These are phyloP conservation scores for Angophora floribunda DNA, from an alignment of 345 rosid species.

Conservation along the genomic window DNA sequence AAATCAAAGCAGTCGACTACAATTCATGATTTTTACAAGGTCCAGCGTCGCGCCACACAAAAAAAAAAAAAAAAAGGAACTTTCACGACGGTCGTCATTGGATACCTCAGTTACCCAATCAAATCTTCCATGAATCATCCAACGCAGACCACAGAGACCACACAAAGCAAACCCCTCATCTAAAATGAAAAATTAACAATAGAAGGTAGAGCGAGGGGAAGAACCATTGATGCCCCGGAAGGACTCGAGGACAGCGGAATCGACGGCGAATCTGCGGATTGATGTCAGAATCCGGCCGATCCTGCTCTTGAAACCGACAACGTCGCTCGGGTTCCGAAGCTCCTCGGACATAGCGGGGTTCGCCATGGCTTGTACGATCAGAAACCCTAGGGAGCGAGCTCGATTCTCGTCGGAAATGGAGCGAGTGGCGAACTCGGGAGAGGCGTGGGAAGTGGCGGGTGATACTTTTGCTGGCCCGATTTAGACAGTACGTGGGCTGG, in stretches of 20 bases:
- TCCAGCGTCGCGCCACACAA: too few species aligned
- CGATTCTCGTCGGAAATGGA: neutral
- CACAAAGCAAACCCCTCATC: neutral
- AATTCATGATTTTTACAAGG: too few species aligned
- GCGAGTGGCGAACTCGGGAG: neutral
- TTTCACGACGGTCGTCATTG: too few species aligned
- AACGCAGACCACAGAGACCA: neutral
- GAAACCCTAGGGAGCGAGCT: neutral
- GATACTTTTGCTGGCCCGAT: neutral
- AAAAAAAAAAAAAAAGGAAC: too few species aligned
- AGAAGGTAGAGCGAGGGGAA: neutral
- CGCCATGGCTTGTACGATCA: neutral
- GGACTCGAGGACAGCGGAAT: neutral
- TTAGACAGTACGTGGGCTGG: neutral
- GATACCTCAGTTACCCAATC: neutral
- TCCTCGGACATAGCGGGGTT: neutral
- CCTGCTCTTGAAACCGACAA: slow-evolving; percentile 10
- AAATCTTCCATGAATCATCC: neutral
- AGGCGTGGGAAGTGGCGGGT: neutral
- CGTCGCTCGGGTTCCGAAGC: neutral
- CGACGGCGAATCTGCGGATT: neutral
- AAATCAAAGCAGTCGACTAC: neutral
- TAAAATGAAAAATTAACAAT: neutral
- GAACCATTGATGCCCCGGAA: neutral
- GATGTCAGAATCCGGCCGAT: neutral